Conservation (phyloP, 2,329 filamentous ascomycete genomes). For the Juglanconis sp. region DNA sequence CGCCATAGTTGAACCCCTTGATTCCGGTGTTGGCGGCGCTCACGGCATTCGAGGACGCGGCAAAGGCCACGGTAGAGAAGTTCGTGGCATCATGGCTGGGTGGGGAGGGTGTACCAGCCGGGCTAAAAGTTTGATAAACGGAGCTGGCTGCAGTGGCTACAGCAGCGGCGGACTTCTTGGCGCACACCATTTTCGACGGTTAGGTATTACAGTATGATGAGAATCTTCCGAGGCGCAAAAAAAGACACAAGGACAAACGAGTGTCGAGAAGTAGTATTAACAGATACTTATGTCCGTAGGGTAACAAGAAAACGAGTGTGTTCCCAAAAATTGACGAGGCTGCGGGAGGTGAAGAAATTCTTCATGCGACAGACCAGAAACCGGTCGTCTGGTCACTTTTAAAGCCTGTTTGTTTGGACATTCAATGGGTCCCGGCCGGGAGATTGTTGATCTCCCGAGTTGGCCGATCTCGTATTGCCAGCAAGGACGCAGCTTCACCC, state of each 20-base stretch:
- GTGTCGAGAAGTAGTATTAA: background rate
- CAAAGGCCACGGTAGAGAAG: background rate
- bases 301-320: background rate
- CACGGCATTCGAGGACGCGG: background rate
- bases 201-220: background rate
- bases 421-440: background rate
- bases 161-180: constrained; percentile 19
- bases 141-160: constrained; percentile 16
- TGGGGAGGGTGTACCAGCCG: background rate
- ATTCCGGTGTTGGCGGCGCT: constrained; percentile 29
- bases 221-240: background rate
- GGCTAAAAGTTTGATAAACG: constrained; percentile 4
- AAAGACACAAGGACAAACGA: background rate
- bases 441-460: constrained; percentile 17
- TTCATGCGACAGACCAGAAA: background rate
- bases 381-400: background rate
- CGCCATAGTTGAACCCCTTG: constrained; percentile 74
- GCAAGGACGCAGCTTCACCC: background rate
- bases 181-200: constrained; percentile 15
- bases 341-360: background rate
- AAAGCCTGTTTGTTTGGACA: background rate
- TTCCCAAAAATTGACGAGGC: constrained; percentile 6
- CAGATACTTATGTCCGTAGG: background rate
- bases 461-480: constrained; percentile 17
- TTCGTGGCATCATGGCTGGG: constrained; percentile 14